Base-by-base conservation (phyloP, 2,329 filamentous ascomycete genomes). In the Trichoderma semiorbis region DNA sequence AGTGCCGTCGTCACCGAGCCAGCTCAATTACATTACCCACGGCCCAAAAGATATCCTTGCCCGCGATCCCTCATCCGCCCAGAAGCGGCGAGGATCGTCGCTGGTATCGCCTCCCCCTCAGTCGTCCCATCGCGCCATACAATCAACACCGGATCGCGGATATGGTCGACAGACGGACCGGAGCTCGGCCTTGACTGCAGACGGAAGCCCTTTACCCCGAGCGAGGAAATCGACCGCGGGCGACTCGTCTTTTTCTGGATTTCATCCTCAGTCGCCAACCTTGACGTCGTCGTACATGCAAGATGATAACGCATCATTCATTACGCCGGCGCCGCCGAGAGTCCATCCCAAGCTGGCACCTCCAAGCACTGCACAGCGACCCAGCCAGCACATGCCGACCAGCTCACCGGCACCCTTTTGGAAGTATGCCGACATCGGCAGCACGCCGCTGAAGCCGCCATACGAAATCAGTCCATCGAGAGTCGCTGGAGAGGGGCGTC, bases 371-470 rank as follows among this genome's bases (percentile, higher is more conserved):
- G 90, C 92, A 6, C 92, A 95, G 78, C 86, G 93, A 70, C 93
- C 93, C 11, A 95, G 92, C 78, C 92, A 94, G 77, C 93, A 94
- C 79, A 94, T 95, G 88, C 92, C 93, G 39, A 94, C 93, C 60
- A 94, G 91, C 76, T 94, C 92, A 36, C 93, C 93, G 0, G 93
- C 93, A 1, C 93, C 93, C 0, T 96, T 97, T 80, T 97, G 93
- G 93, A 94, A 93, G 80, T 96, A 93, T 80, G 90, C 92, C 53
- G 92, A 94, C 75, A 88, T 93, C 72, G 88, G 89, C 30, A 93
- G 90, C 80, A 95, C 92, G 2, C 93, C 93, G 2, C 83, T 92
- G 68, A 84, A 85, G 75, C 81, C 84, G 16, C 80, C 83, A 5
- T 89, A 88, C 71, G 89, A 91, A 73, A 78, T 86, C 53, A 91